A percentile compares a stretch with the other conserved stretches of the same genome.
Conservation (phyloP, 768 basidiomycete genomes). For the Mycena epipterygia region DNA sequence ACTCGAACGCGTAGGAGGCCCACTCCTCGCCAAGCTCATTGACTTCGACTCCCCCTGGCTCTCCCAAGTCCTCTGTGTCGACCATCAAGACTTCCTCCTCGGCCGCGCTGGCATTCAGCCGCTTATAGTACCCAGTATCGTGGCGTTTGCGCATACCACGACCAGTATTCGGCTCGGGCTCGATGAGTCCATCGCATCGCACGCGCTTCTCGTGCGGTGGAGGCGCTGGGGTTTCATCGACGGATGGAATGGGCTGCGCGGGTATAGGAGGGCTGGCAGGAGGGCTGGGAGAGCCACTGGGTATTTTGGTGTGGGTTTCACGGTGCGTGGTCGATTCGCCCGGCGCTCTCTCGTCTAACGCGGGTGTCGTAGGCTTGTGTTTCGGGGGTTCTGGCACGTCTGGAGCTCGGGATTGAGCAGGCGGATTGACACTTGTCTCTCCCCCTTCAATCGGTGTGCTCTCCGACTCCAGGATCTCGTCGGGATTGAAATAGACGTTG, state of each 20-base stretch:
- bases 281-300: neutral
- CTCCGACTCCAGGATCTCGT: conserved; percentile 35
- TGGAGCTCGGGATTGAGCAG: conserved; percentile 10
- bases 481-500: conserved; percentile 41
- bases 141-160: conserved; percentile 13
- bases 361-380: neutral
- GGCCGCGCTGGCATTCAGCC: neutral
- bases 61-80: neutral
- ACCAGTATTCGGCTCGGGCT: conserved; percentile 26
- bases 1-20: conserved; percentile 16
- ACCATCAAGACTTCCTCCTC: conserved; percentile 15
- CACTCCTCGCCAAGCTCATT: conserved; percentile 10
- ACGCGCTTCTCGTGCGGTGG: conserved; percentile 23
- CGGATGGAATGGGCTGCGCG: neutral
- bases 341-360: neutral
- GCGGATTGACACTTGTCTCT: conserved; percentile 29
- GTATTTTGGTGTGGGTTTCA: neutral
- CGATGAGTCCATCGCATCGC: conserved; percentile 16
- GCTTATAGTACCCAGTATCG: conserved; percentile 12
- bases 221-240: conserved; percentile 11
- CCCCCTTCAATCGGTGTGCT: conserved; percentile 46
- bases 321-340: neutral
- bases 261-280: neutral
- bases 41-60: conserved; percentile 29
- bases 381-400: neutral